phyloP scores from a whole-genome alignment of 768 basidiomycete genomes.

The Trametes elegans region DNA sequence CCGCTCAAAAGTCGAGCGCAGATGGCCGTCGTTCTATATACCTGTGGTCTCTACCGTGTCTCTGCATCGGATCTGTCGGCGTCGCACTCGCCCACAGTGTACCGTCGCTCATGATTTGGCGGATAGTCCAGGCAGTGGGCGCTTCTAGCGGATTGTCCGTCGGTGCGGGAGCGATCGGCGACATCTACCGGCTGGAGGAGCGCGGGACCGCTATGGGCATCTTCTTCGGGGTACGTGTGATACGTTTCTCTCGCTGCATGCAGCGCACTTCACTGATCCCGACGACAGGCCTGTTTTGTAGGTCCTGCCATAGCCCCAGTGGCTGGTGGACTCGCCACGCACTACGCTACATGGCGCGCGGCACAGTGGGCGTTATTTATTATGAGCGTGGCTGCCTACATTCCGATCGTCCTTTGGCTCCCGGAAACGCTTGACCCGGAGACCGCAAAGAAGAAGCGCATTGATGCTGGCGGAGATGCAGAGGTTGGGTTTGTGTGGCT shows the following conservation, averaged over 20 bases:
- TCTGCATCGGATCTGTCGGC: constrained; percentile 57
- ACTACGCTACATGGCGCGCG: constrained; percentile 65
- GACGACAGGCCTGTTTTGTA: constrained; percentile 45
- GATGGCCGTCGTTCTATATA: constrained; percentile 68
- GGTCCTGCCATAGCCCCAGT: constrained; percentile 64
- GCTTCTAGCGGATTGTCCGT: constrained; percentile 54
- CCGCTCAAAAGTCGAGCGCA: constrained; percentile 32
- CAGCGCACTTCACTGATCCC: neutral
- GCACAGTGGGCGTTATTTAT: constrained; percentile 50
- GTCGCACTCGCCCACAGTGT: constrained; percentile 48
- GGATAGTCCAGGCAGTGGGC: constrained; percentile 69
- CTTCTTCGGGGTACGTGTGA: constrained; percentile 49
- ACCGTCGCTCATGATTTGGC: constrained; percentile 52
- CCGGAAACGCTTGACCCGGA: constrained; percentile 67
- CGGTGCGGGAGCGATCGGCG: constrained; percentile 60
- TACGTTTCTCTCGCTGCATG: neutral
- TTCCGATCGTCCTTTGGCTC: constrained; percentile 44
- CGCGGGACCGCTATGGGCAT: constrained; percentile 58
- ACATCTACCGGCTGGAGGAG: constrained; percentile 65
- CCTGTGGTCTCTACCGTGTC: constrained; percentile 55
- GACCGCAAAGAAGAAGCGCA: constrained; percentile 44
- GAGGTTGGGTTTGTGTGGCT: constrained; percentile 37
- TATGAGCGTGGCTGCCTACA: constrained; percentile 38
- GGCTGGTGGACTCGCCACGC: constrained; percentile 51
- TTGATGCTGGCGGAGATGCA: neutral